Evolutionary conservation across 2,329 filamentous ascomycete genomes (phyloP), one percentile per base, ranked within the genome.

Genomic region (Thermoascus crustaceus): DNA sequence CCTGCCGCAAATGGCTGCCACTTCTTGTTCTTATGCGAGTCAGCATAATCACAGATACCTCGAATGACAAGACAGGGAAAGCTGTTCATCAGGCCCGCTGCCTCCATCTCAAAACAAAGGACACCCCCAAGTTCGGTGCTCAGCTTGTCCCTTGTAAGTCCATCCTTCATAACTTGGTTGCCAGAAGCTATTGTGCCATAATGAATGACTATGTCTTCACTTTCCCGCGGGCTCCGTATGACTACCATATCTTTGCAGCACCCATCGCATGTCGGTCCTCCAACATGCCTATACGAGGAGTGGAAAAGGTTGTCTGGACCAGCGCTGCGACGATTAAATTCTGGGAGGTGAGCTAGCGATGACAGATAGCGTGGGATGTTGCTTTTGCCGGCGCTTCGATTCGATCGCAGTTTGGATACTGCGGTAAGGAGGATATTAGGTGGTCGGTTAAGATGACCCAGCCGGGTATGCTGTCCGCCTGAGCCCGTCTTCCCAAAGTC

Each of bases 21-120:
- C 5, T 24, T 25, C 17, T 64, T 54, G 22, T 56, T 56, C 44
- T 63, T 63, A 34, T 64, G 57, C 1, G 47, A 54, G 37, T 66
- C 61, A 3, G 58, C 47, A 34, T 65, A 66, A 30, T 64, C 59
- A 23, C 54, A 65, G 0, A 67, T 60, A 0, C 60, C 61, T 10
- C 64, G 63, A 30, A 68, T 54, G 0, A 65, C 47, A 2, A 65
- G 35, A 2, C 57, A 62, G 0, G 62, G 60, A 1, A 65, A 34
- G 0, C 45, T 40, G 37, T 50, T 42, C 40, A 44, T 48, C 7
- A 52, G 22, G 6, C 53, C 50, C 2, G 50, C 51, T 5, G 42
- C 50, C 35, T 57, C 54, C 49, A 55, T 57, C 37, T 58, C 54
- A 20, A 56, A 52, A 29, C 48, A 52, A 2, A 49, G 20, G 4